Evolutionary conservation across 2,329 filamentous ascomycete species (phyloP), one percentile per base, ranked within the genome.

Genomic region (Bipolaris victoriae): DNA sequence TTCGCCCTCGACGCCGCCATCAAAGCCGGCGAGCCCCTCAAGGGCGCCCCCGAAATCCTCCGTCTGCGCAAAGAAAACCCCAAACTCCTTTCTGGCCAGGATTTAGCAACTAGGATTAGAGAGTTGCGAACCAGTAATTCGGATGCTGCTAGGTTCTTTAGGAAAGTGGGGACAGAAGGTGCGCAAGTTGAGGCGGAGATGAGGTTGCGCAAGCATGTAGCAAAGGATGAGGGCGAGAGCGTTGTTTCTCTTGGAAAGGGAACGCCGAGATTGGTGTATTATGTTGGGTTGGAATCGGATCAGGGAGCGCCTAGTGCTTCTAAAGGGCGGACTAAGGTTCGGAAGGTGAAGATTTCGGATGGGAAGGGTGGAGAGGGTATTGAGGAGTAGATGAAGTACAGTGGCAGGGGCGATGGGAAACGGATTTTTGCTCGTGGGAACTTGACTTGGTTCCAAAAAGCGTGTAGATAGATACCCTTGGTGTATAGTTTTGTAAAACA

Each of bases 1-100:
- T 15, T 18, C 16, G 52, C 45, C 9, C 22, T 64, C 22, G 44
- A 66, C 22, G 33, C 55, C 10, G 67, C 67, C 48, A 62, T 62
- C 9, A 50, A 53, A 26, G 16, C 43, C 3, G 60, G 60, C 1
- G 39, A 52, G 10, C 62, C 60, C 9, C 18, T 63, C 7, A 54
- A 44, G 22, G 44, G 50, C 10, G n/a, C 24, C 5, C 45, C 50
- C 10, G 50, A 52, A 18, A 7, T 59, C 9, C 16, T 60, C 2
- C 51, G 49, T 31, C 24, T 60, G 5, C 60, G 40, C 11, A 56
- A 53, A 29, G 49, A 56, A 18, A 26, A 24, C 13, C 0, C 37
- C 13, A 18, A 26, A 20, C 35, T 24, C 4, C 24, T 18, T 7
- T 44, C 55, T 3, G 15, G 9, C 6, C 43, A 33, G 5, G 35